Evolutionary conservation across 768 basidiomycete species (phyloP).

Genomic region (Boletus vermiculosoides): DNA sequence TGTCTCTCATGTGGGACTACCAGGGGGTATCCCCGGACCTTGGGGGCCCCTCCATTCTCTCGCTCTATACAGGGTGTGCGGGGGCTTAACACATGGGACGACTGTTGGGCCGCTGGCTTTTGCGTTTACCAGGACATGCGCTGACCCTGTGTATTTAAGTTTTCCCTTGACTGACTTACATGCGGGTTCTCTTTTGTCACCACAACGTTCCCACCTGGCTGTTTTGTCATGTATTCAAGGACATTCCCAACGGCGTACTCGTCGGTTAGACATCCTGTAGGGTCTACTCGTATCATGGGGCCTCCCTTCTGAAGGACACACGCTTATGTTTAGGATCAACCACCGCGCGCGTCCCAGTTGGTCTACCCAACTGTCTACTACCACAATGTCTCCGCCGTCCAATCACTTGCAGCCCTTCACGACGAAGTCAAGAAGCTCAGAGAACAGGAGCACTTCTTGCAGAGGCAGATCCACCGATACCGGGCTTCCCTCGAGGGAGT

Average conservation of each 20-base stretch:
- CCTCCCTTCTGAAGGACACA: conserved; percentile 8
- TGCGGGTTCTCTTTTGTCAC: conserved; percentile 19
- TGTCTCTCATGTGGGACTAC: conserved; percentile 9
- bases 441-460: conserved; percentile 12
- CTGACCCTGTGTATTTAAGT: conserved; percentile 24
- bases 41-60: conserved; percentile 8
- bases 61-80: conserved; percentile 13
- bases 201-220: conserved; percentile 6
- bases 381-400: conserved; percentile 16
- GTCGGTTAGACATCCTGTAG: conserved; percentile 24
- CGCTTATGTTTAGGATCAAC: conserved; percentile 16
- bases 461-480: conserved; percentile 16
- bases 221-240: conserved; percentile 19
- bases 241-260: conserved; percentile 10
- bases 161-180: conserved; percentile 5
- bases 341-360: not conserved
- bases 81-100: conserved; percentile 20
- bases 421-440: conserved; percentile 18
- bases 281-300: not conserved
- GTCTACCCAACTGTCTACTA: conserved; percentile 16
- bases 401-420: conserved; percentile 19
- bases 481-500: conserved; percentile 17
- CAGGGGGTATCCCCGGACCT: conserved; percentile 14
- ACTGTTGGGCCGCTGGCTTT: conserved; percentile 23
- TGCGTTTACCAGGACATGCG: conserved; percentile 18